A percentile compares a stretch with the other conserved stretches of the same genome.
These are phyloP conservation scores for Athelia psychrophila DNA, from an alignment of 1,284 basidiomycete species.

Conservation along the genomic window DNA sequence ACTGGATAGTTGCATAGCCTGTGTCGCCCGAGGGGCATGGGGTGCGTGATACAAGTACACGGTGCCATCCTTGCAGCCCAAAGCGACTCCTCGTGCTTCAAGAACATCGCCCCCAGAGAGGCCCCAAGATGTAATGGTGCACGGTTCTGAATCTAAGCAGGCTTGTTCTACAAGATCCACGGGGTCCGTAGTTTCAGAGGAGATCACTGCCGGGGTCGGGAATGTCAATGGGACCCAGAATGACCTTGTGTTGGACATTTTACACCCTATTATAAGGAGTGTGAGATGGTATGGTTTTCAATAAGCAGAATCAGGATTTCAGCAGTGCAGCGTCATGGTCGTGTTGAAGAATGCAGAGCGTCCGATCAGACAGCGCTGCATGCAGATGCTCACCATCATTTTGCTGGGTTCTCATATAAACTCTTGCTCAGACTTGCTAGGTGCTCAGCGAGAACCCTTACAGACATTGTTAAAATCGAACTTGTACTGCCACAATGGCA, in stretches of 20 bases:
- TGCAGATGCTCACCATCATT: not conserved
- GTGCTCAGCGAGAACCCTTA: not conserved
- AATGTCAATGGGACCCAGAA: constrained; percentile 15
- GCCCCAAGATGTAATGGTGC: constrained; percentile 15
- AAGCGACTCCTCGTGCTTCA: constrained; percentile 14
- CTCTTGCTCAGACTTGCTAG: not conserved
- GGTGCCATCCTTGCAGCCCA: constrained; percentile 34
- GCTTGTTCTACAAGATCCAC: not conserved
- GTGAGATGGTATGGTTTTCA: not conserved
- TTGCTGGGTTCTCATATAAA: not conserved
- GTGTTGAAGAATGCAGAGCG: not conserved
- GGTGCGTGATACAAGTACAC: constrained; percentile 26
- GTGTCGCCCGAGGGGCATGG: not conserved
- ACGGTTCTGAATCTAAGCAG: not conserved
- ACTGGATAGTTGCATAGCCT: not conserved
- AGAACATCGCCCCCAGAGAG: not conserved
- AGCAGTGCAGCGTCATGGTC: not conserved
- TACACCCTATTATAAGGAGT: not conserved
- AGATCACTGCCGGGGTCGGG: not conserved
- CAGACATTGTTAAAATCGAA: not conserved
- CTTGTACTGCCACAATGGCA: not conserved
- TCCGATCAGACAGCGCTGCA: not conserved
- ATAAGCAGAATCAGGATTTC: not conserved
- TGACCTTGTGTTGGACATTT: constrained; percentile 11
- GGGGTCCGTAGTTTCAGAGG: too few relatives aligned